Percentiles rank a stretch among this genome's conserved stretches.
Evolutionary conservation across 2,329 filamentous ascomycete species (phyloP).

Genomic region (Alternaria triticimaculans): DNA sequence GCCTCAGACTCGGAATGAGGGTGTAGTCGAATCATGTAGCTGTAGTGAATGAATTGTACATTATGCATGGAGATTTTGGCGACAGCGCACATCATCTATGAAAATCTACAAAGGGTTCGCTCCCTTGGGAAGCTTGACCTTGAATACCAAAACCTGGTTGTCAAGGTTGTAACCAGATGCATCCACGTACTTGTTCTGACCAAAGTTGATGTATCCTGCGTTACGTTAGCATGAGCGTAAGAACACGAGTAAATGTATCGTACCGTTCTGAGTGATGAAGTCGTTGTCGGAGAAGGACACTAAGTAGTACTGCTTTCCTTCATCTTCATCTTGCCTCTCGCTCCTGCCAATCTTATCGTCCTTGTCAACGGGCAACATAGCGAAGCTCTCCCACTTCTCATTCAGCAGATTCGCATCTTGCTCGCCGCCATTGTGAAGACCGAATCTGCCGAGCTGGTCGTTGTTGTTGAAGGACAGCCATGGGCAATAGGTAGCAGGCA

Average conservation of each 20-base stretch:
- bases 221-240: background rate
- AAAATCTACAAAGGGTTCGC: slow-evolving; percentile 32
- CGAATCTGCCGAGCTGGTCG: slow-evolving; percentile 68
- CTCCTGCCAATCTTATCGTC: slow-evolving; percentile 35
- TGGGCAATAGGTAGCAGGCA: slow-evolving; percentile 66
- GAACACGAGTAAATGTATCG: slow-evolving; percentile 11
- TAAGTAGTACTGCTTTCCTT: slow-evolving; percentile 70
- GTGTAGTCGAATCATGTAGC: background rate
- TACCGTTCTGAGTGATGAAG: slow-evolving; percentile 74
- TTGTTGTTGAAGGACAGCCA: slow-evolving; percentile 75
- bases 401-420: slow-evolving; percentile 68
- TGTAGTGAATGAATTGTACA: background rate
- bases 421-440: slow-evolving; percentile 70
- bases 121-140: slow-evolving; percentile 57
- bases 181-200: slow-evolving; percentile 64
- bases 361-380: slow-evolving; percentile 63
- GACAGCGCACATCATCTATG: background rate
- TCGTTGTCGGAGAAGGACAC: slow-evolving; percentile 75
- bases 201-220: slow-evolving; percentile 64
- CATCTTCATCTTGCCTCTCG: slow-evolving; percentile 44
- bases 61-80: too few species aligned
- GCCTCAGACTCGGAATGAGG: slow-evolving; percentile 21
- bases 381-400: slow-evolving; percentile 79
- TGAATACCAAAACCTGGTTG: slow-evolving; percentile 70
- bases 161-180: slow-evolving; percentile 64